Evolutionary conservation across 2,329 filamentous ascomycete species (phyloP), one percentile per base, ranked within the genome.

Genomic region (Microascus cirrosus): DNA sequence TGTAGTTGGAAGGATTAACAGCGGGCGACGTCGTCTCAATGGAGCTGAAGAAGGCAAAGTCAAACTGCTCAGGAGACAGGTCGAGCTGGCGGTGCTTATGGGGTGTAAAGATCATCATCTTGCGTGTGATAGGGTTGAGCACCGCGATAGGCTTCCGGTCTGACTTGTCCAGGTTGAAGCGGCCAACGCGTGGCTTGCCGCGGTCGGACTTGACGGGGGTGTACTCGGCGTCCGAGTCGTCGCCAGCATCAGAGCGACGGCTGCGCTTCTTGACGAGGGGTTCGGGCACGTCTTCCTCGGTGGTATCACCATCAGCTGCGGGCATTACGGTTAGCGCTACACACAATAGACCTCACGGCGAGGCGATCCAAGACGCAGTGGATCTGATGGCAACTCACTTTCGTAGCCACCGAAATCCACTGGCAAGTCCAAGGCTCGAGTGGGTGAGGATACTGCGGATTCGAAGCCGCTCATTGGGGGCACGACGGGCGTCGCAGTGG

Each of bases 91-190:
- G 73, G 53, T 72, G 71, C 42, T 72, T 73, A 56, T 79, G 74
- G 7, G 79, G 80, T 0, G 81, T 84, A 63, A 84, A 83, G 58
- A 84, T 83, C 76, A 84, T 83, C 76, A 84, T 80, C 68, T 83
- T 83, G 59, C 79, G 74, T 2, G 80, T 80, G 57, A 74, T 69
- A 2, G 80, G 80, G 61, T 84, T 81, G 39, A 83, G 68, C 22
- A 84, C 79, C 25, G 79, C 81, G 57, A 83, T 78, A 8, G 81
- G 81, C 62, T 83, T 83, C 63, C 76, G 77, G 60, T 77, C 74
- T 1, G 76, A 75, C 56, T 73, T 75, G 63, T 82, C 76, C 13
- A 84, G 69, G 58, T 78, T 77, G 66, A 81, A 83, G 34, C 76
- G 77, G 18, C 79, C 77, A 3, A 80, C 68, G 24, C 79, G 79